Evolutionary conservation across 768 basidiomycete genomes (phyloP).

Genomic region (Kwoniella dejecticola): DNA sequence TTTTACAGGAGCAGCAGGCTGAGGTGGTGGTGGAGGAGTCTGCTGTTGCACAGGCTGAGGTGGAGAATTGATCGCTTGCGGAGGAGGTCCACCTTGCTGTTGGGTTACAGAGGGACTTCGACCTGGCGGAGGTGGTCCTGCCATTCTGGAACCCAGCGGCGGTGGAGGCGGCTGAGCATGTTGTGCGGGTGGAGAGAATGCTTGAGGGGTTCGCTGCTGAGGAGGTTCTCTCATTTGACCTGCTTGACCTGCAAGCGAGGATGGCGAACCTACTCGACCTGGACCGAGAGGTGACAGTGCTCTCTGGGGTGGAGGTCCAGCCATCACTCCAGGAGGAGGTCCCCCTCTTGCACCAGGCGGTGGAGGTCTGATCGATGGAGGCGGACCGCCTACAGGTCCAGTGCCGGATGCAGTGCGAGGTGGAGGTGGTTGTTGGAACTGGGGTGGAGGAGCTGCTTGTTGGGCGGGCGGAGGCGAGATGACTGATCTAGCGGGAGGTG

Average conservation of each 20-base stretch:
- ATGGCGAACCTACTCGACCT: constrained; percentile 28
- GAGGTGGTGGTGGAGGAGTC: constrained; percentile 56
- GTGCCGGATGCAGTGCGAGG: constrained; percentile 57
- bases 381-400: constrained; percentile 19
- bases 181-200: constrained; percentile 18
- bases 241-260: constrained; percentile 12
- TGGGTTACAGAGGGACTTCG: constrained; percentile 22
- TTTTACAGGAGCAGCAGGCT: constrained; percentile 38
- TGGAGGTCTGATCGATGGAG: constrained; percentile 18
- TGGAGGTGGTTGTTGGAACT: constrained; percentile 56
- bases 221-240: constrained; percentile 27
- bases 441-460: constrained; percentile 27
- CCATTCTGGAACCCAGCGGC: constrained; percentile 32
- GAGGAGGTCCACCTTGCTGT: constrained; percentile 22
- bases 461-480: constrained; percentile 27
- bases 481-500: constrained; percentile 37
- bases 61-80: constrained; percentile 31
- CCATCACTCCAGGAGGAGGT: constrained; percentile 34
- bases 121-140: constrained; percentile 51
- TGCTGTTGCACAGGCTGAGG: constrained; percentile 47
- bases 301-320: constrained; percentile 38
- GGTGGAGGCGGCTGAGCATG: constrained; percentile 19
- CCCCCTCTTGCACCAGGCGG: constrained; percentile 23
- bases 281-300: constrained; percentile 49
- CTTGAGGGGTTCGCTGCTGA: constrained; percentile 5